Evolutionary conservation across 176 grass and related monocot species (phyloP), one percentile per base, ranked within the genome.

Genomic region (Puccinellia tenuiflora): DNA sequence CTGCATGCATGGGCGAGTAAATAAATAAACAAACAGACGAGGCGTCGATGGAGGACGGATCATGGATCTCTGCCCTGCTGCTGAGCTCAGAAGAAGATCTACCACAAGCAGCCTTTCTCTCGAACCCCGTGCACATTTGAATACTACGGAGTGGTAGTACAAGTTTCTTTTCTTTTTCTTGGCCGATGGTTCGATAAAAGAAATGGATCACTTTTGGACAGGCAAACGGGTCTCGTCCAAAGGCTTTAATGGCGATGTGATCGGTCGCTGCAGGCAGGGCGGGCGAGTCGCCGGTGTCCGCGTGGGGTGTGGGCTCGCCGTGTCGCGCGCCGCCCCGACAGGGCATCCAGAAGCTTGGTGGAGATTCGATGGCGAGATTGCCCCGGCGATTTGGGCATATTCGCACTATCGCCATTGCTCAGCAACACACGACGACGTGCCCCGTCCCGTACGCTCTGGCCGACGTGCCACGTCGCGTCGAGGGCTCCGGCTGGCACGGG

Each of bases 381-480:
- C 61, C 30, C 61, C 29, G 61, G 29, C 61, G 61, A 65, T 16
- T 65, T 17, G 30, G 15, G 15, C 1, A 14, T 48, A 48, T 48
- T 48, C 46, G 15, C 46, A 5, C 15, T 17, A 48, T 48, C 46
- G 46, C 61, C 59, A 30, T 62, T 62, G 59, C 59, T 30, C 55
- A 62, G 40, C 59, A 16, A 47, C 3, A 47, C 29, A 64, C 61
- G 61, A 8, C 28, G 29, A 64, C 29, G 29, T 63, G 28, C 33
- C 61, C 29, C 15, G 15, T 1, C 29, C 61, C 61, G 29, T 64
- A 33, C 61, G 61, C 29, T 18, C 29, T 18, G 61, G 28, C 28
- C 35, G 35, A 76, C 81, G 77, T 61, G 76, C 59, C 77, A 61
- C 42, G 54, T 85, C 82, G 17, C 61, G 61, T 80, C 47, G 54